phyloP scores from a whole-genome alignment of 23 red algal genomes.

The Gracilaria vermiculophylla region DNA sequence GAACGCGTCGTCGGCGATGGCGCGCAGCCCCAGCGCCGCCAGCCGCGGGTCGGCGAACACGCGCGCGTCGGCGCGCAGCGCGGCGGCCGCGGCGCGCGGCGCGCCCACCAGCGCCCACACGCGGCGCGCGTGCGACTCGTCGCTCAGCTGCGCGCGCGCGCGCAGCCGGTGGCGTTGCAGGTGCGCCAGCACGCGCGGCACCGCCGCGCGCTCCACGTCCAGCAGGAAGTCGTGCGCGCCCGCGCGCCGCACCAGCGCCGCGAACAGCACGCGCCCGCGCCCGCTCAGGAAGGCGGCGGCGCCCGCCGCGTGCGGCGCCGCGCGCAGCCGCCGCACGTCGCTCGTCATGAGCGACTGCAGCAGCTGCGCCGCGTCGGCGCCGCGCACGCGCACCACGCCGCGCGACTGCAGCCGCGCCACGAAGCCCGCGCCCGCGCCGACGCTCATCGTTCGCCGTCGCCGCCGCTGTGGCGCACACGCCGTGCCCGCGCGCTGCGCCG shows the following conservation, averaged over 20 bases:
- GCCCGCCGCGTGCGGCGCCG: not conserved
- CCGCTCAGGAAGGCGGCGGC: conserved; percentile 72
- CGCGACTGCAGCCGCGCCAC: conserved; percentile 20
- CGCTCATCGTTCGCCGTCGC: too few relatives aligned
- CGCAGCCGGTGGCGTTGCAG: conserved; percentile 64
- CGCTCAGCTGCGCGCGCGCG: conserved; percentile 40
- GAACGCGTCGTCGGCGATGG: not conserved
- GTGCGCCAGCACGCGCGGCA: conserved; percentile 37
- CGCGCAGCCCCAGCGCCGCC: conserved; percentile 10
- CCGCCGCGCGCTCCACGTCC: conserved; percentile 11
- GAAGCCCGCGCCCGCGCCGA: not conserved
- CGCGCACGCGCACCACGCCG: conserved; percentile 51
- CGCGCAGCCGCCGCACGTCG: conserved; percentile 27
- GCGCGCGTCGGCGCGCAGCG: not conserved
- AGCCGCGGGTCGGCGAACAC: conserved; percentile 18
- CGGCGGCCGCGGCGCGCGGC: not conserved
- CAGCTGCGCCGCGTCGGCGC: conserved; percentile 31
- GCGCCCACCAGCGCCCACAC: conserved; percentile 38
- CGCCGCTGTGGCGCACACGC: too few relatives aligned
- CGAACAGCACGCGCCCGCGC: conserved; percentile 73
- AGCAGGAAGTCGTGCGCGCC: conserved; percentile 7
- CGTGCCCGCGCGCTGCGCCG: too few relatives aligned
- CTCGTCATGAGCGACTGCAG: conserved; percentile 75
- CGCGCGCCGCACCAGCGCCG: conserved; percentile 28
- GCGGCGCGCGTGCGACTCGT: not conserved